Evolutionary conservation across 1,284 basidiomycete species (phyloP).

Genomic region (Caloboletus firmus): DNA sequence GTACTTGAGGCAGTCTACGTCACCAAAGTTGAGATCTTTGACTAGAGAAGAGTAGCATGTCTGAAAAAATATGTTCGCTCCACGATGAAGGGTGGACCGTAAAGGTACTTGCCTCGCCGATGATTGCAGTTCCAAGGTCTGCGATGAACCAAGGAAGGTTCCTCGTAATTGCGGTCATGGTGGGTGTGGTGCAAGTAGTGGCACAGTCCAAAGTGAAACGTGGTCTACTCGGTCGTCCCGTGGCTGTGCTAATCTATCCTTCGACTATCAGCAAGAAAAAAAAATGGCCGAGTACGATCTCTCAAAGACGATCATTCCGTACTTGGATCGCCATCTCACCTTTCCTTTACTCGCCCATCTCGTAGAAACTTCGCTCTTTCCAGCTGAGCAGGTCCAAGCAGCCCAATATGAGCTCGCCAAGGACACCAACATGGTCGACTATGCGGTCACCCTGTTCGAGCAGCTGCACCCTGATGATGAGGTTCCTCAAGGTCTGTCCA

Average conservation of each 20-base stretch:
- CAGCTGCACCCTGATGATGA: conserved; percentile 73
- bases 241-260: conserved; percentile 28
- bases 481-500: conserved; percentile 58
- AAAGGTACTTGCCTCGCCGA: conserved; percentile 65
- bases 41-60: conserved; percentile 91
- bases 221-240: conserved; percentile 1
- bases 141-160: conserved; percentile 82
- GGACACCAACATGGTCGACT: conserved; percentile 96
- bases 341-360: conserved; percentile 92
- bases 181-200: conserved; percentile 11
- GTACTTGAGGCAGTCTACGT: conserved; percentile 86
- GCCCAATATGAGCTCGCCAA: conserved; percentile 97
- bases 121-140: conserved; percentile 76
- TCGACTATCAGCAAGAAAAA: conserved; percentile 23
- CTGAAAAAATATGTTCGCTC: conserved; percentile 39
- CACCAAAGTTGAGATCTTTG: conserved; percentile 84
- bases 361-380: conserved; percentile 69
- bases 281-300: conserved; percentile 86
- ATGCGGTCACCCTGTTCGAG: conserved; percentile 77
- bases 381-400: conserved; percentile 71
- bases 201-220: conserved; percentile 1
- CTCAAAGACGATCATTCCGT: conserved; percentile 88
- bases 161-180: conserved; percentile 68
- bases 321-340: conserved; percentile 92
- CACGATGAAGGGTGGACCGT: neutral